Evolutionary conservation across 306 rosid genomes (phyloP).

Genomic region (Senna siamea): DNA sequence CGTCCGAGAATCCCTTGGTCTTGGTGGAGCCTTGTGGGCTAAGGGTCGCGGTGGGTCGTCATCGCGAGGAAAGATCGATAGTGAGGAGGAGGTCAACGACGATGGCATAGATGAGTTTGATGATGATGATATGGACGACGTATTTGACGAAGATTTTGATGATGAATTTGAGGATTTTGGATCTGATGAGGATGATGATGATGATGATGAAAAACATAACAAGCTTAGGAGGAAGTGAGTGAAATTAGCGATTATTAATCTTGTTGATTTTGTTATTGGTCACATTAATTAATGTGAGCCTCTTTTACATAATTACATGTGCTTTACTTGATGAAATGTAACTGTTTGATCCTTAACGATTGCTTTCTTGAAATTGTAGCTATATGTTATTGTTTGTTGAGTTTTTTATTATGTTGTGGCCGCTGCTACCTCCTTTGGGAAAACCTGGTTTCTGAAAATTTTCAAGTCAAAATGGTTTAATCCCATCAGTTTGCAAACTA

Average conservation of each 20-base stretch:
- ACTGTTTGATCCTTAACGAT: neutral
- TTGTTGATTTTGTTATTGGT: neutral
- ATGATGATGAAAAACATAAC: neutral
- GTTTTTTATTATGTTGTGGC: too few relatives aligned
- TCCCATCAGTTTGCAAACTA: too few relatives aligned
- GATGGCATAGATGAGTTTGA: neutral
- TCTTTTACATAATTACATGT: too few relatives aligned
- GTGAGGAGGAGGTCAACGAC: neutral
- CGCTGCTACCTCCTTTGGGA: too few relatives aligned
- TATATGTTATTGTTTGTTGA: too few relatives aligned
- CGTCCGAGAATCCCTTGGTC: neutral
- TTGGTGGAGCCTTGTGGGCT: neutral
- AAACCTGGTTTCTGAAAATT: too few relatives aligned
- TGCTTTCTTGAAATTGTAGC: too few relatives aligned
- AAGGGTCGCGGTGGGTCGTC: neutral
- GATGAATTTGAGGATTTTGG: neutral
- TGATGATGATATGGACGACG: neutral
- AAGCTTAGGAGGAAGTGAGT: neutral
- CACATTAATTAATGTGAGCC: too few relatives aligned
- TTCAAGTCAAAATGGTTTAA: too few relatives aligned
- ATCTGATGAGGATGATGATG: slow-evolving; percentile 12
- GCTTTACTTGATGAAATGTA: neutral
- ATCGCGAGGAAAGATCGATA: neutral
- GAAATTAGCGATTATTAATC: neutral
- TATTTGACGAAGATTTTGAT: too few relatives aligned